Conservation (phyloP, 805 yeast genomes). For the Suhomyces kilbournensis region DNA sequence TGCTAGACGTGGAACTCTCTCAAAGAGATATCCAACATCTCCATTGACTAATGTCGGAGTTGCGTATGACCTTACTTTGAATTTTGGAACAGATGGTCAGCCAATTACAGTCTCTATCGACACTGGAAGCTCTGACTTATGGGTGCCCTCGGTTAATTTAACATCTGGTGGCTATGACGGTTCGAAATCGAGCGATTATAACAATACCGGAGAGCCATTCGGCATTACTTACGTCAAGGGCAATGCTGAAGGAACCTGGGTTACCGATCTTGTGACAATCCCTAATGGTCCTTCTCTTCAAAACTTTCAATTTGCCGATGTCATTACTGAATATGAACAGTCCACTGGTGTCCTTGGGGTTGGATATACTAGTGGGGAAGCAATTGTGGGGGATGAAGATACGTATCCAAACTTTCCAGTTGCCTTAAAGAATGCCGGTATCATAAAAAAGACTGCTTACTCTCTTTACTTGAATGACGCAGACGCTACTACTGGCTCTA, state of each 20-base stretch:
- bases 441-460: slow-evolving; percentile 20
- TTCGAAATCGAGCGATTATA: slow-evolving; percentile 5
- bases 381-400: neutral
- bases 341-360: slow-evolving; percentile 11
- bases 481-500: slow-evolving; percentile 16
- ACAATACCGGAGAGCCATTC: slow-evolving; percentile 2
- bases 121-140: slow-evolving; percentile 12
- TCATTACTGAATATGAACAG: neutral
- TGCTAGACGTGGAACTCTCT: too few species aligned
- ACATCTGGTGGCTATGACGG: slow-evolving; percentile 3
- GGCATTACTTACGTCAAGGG: slow-evolving; percentile 3
- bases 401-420: slow-evolving; percentile 14
- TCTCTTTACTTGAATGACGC: slow-evolving; percentile 21
- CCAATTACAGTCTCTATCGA: slow-evolving; percentile 10
- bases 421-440: slow-evolving; percentile 24
- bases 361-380: neutral
- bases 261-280: slow-evolving; percentile 5
- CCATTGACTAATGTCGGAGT: slow-evolving; percentile 1
- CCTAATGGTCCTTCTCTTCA: slow-evolving; percentile 7
- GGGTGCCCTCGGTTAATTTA: neutral
- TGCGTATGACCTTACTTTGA: slow-evolving; percentile 5
- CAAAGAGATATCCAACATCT: neutral
- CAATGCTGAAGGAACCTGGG: slow-evolving; percentile 2
- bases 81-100: slow-evolving; percentile 9
- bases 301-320: slow-evolving; percentile 9